Conservation (phyloP, 495 filamentous ascomycete genomes). For the Mytilinidion resinicola region DNA sequence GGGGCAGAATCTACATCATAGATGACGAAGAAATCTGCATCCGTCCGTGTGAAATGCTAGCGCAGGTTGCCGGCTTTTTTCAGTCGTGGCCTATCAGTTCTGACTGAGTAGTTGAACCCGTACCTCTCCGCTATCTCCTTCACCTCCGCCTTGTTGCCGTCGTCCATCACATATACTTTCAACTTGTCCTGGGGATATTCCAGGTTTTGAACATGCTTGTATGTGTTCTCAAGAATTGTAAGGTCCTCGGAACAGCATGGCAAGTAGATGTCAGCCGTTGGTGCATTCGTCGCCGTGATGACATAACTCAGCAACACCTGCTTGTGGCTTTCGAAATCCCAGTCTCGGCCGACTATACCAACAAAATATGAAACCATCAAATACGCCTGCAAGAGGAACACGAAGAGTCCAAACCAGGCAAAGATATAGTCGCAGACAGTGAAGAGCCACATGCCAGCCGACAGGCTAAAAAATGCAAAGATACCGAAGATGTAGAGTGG, state of each 20-base stretch:
- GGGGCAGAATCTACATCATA: constrained; percentile 35
- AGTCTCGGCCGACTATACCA: constrained; percentile 24
- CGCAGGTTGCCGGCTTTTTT: constrained; percentile 33
- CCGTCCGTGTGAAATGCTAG: constrained; percentile 27
- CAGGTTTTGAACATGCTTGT: constrained; percentile 24
- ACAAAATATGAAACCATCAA: constrained; percentile 29
- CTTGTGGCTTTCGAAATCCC: constrained; percentile 25
- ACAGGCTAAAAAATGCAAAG: constrained; percentile 27
- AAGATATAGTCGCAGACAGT: constrained; percentile 16
- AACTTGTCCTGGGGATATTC: constrained; percentile 24
- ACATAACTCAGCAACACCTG: constrained; percentile 15
- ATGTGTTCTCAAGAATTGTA: constrained; percentile 31
- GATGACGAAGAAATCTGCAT: constrained; percentile 30
- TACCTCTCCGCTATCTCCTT: constrained; percentile 23
- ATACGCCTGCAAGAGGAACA: constrained; percentile 26
- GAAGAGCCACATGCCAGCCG: constrained; percentile 30
- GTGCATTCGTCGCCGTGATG: constrained; percentile 14
- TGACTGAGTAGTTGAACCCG: constrained; percentile 26
- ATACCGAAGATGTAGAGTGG: constrained; percentile 21
- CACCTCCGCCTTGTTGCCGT: constrained; percentile 24
- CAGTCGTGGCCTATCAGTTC: constrained; percentile 27
- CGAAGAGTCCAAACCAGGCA: constrained; percentile 26
- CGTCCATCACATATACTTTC: constrained; percentile 29
- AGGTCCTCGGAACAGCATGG: constrained; percentile 32
- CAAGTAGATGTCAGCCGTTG: constrained; percentile 32